Evolutionary conservation across 495 filamentous ascomycete genomes (phyloP).

Genomic region (Terfezia claveryi): DNA sequence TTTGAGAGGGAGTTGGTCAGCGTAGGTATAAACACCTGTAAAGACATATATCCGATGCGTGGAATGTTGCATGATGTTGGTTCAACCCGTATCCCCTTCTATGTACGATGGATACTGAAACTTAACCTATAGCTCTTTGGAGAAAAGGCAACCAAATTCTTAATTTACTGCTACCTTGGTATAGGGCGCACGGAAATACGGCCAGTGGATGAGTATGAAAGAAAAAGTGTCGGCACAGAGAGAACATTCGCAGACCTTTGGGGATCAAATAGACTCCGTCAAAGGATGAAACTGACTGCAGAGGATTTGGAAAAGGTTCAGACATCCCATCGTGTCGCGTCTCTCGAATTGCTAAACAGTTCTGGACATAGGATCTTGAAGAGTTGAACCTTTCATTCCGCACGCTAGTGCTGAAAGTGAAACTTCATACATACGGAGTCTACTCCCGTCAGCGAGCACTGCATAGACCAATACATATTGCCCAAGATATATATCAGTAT

Average conservation of each 20-base stretch:
- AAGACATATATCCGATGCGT: conserved; percentile 41
- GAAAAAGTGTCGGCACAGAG: conserved; percentile 88
- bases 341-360: background rate
- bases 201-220: conserved; percentile 71
- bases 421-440: conserved; percentile 85
- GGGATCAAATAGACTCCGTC: conserved; percentile 41
- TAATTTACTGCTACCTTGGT: conserved; percentile 66
- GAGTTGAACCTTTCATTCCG: conserved; percentile 14
- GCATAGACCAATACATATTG: conserved; percentile 43
- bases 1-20: conserved; percentile 82
- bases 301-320: conserved; percentile 71
- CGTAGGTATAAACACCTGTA: conserved; percentile 72
- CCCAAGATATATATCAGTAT: conserved; percentile 67
- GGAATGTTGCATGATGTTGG: background rate
- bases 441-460: conserved; percentile 57
- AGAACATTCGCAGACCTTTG: conserved; percentile 35
- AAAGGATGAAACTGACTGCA: conserved; percentile 56
- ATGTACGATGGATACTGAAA: conserved; percentile 12
- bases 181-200: conserved; percentile 72
- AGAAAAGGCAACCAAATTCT: conserved; percentile 71
- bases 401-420: conserved; percentile 78
- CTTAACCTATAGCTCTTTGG: conserved; percentile 39
- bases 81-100: no score
- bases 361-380: background rate
- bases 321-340: background rate